phyloP scores from a whole-genome alignment of 306 rosid species.

The Albizia julibrissin region DNA sequence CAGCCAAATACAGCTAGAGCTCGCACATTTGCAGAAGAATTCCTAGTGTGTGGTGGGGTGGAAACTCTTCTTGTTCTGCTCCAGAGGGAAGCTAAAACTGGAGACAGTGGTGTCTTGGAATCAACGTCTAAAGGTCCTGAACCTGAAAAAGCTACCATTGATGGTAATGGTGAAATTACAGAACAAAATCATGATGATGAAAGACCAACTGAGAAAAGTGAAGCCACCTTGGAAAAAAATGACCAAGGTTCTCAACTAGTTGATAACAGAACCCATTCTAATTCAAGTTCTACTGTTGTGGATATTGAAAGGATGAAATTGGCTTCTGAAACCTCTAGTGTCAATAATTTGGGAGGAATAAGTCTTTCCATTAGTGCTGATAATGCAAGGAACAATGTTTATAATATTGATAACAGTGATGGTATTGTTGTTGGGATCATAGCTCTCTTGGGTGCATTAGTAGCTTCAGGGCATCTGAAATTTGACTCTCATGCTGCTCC shows the following conservation, averaged over 20 bases:
- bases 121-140: conserved; percentile 40
- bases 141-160: conserved; percentile 41
- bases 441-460: conserved; percentile 81
- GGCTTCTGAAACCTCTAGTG: conserved; percentile 56
- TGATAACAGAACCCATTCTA: conserved; percentile 45
- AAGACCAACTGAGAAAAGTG: conserved; percentile 47
- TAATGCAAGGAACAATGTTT: conserved; percentile 94
- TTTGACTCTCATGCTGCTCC: conserved; percentile 53
- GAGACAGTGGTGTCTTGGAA: conserved; percentile 65
- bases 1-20: conserved; percentile 89
- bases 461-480: conserved; percentile 82
- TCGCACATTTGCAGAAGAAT: conserved; percentile 85
- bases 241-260: conserved; percentile 54
- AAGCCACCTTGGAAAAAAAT: conserved; percentile 44
- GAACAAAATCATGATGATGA: conserved; percentile 49
- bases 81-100: conserved; percentile 86
- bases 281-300: conserved; percentile 46
- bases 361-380: conserved; percentile 88
- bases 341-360: conserved; percentile 88
- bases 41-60: conserved; percentile 83
- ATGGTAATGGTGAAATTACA: conserved; percentile 40
- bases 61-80: conserved; percentile 93
- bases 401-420: conserved; percentile 84
- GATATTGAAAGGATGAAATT: conserved; percentile 53
- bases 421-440: conserved; percentile 89